A percentile compares a stretch with the other conserved stretches of the same genome.
These are phyloP conservation scores for Mycena galopus DNA, from an alignment of 768 basidiomycete species.

Conservation along the genomic window DNA sequence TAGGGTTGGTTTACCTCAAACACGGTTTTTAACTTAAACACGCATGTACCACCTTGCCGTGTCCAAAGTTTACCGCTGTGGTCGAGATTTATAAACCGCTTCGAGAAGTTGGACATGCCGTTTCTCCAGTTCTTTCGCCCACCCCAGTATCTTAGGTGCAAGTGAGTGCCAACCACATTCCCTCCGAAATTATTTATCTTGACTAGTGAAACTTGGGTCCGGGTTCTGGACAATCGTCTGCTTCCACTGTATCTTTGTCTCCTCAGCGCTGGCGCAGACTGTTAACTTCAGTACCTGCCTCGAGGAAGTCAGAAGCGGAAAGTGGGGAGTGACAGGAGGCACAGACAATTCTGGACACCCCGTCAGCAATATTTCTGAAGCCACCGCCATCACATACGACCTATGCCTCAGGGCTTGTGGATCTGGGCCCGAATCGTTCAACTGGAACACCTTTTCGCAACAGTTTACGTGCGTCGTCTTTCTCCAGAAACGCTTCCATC, in stretches of 20 bases:
- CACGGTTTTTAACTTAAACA: not conserved
- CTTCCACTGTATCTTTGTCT: not conserved
- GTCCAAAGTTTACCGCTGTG: not conserved
- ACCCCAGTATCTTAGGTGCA: not conserved
- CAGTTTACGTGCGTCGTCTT: slow-evolving; percentile 41
- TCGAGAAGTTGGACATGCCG: not conserved
- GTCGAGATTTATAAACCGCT: not conserved
- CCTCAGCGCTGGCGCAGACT: slow-evolving; percentile 7
- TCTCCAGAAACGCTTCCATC: not conserved
- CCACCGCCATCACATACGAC: slow-evolving; percentile 41
- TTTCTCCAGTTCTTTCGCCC: not conserved
- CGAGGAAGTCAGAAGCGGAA: slow-evolving; percentile 16
- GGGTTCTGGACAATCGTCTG: not conserved
- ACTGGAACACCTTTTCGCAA: slow-evolving; percentile 46
- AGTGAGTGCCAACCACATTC: not conserved
- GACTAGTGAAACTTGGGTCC: not conserved
- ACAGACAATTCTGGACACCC: slow-evolving; percentile 37
- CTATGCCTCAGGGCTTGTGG: slow-evolving; percentile 42
- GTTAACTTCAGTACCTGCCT: slow-evolving; percentile 28
- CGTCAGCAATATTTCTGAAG: slow-evolving; percentile 35
- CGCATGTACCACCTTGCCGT: not conserved
- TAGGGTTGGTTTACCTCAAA: not conserved
- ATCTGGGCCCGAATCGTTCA: slow-evolving; percentile 33
- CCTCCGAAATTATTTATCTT: not conserved
- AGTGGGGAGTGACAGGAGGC: slow-evolving; percentile 24